phyloP scores from a whole-genome alignment of 768 basidiomycete species.

The Lanmaoa pseudosensibilis region DNA sequence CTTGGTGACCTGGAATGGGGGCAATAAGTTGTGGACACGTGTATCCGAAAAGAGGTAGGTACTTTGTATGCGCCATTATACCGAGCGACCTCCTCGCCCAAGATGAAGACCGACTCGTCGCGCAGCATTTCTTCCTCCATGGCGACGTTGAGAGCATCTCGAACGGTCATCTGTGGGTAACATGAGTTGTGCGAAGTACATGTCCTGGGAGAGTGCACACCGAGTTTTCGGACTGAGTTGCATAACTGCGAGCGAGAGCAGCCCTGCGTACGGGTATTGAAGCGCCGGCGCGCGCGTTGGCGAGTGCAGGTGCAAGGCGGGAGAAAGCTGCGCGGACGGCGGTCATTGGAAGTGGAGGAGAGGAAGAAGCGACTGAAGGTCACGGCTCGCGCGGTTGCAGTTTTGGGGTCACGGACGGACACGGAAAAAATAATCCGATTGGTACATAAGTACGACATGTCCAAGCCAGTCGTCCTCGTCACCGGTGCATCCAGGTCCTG shows the following conservation, averaged over 20 bases:
- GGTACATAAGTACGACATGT: constrained; percentile 9
- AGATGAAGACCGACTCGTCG: constrained; percentile 90
- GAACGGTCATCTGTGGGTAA: constrained; percentile 83
- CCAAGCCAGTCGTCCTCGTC: constrained; percentile 65
- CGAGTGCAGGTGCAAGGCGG: constrained; percentile 55
- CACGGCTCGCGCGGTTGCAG: constrained; percentile 5
- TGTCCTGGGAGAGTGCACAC: constrained; percentile 38
- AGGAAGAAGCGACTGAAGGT: constrained; percentile 1
- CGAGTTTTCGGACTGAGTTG: constrained; percentile 53
- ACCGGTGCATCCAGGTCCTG: constrained; percentile 82
- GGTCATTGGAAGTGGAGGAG: constrained; percentile 46
- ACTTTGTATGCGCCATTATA: constrained; percentile 99
- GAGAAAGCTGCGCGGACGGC: constrained; percentile 58
- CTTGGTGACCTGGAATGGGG: constrained; percentile 78
- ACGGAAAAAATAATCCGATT: constrained; percentile 16
- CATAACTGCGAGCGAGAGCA: constrained; percentile 58
- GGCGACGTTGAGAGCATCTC: constrained; percentile 94
- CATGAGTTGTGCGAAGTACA: constrained; percentile 20
- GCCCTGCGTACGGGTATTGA: constrained; percentile 43
- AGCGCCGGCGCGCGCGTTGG: constrained; percentile 42
- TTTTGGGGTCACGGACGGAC: constrained; percentile 25
- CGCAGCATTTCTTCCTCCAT: constrained; percentile 99
- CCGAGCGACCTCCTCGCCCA: constrained; percentile 97
- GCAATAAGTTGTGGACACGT: constrained; percentile 11
- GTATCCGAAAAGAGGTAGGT: constrained; percentile 5